A percentile compares a stretch with the other conserved stretches of the same genome.
phyloP scores from a whole-genome alignment of 495 filamentous ascomycete genomes.

The Annulohypoxylon bovei region DNA sequence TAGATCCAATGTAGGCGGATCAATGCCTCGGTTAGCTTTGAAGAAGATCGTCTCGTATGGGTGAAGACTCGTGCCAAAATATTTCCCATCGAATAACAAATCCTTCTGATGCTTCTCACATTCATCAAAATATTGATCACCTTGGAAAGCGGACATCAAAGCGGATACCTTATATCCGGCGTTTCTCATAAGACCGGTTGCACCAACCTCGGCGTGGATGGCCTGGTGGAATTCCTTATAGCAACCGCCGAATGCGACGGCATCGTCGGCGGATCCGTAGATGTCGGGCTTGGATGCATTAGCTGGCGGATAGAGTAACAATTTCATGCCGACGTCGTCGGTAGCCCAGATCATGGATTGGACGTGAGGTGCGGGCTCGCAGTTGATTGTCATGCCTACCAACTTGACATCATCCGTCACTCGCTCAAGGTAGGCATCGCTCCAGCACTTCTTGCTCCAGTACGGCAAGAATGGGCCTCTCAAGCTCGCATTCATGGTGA shows the following conservation, averaged over 20 bases:
- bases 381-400: slow-evolving; percentile 50
- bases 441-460: slow-evolving; percentile 45
- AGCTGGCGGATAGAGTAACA: slow-evolving; percentile 43
- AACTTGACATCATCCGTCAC: slow-evolving; percentile 48
- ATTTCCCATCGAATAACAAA: slow-evolving; percentile 36
- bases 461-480: slow-evolving; percentile 49
- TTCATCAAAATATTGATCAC: slow-evolving; percentile 16
- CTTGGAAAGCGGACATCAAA: slow-evolving; percentile 46
- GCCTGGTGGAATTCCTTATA: slow-evolving; percentile 36
- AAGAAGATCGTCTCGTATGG: slow-evolving; percentile 49
- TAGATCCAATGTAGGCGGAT: slow-evolving; percentile 29
- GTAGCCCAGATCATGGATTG: slow-evolving; percentile 53
- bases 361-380: slow-evolving; percentile 41
- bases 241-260: slow-evolving; percentile 42
- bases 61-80: slow-evolving; percentile 47
- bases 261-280: slow-evolving; percentile 13
- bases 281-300: slow-evolving; percentile 17
- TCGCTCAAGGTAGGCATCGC: slow-evolving; percentile 40
- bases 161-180: slow-evolving; percentile 45
- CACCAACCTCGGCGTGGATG: slow-evolving; percentile 45
- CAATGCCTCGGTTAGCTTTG: slow-evolving; percentile 46
- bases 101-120: slow-evolving; percentile 27
- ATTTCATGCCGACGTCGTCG: slow-evolving; percentile 43
- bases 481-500: slow-evolving; percentile 50
- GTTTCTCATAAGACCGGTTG: slow-evolving; percentile 33